Evolutionary conservation across 352 stramenopile genomes (phyloP), one percentile per base, ranked within the genome.

Genomic region (Phytophthora ohioensis): DNA sequence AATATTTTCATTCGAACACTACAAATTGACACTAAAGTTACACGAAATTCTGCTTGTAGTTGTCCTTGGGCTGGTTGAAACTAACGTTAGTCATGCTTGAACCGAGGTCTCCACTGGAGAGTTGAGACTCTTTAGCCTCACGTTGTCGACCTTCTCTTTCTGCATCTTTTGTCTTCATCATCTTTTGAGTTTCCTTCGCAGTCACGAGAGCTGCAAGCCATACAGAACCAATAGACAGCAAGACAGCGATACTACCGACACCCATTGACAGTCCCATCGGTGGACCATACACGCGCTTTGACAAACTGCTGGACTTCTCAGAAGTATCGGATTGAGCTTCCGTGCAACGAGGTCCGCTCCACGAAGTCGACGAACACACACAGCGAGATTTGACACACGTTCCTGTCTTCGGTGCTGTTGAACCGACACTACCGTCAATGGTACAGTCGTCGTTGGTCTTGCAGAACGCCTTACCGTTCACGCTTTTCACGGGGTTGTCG

Each of bases 11-110:
- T 34, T 21, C 21, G 1, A 27, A 27, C 21, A 27, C 21, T 27
- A 27, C n/a, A 27, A 5, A 30, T 43, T 30, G 32, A 11, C 31
- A 45, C 53, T 46, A 46, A 46, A 46, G 21, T 54, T 74, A 85
- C 13, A 89, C 81, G 36, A 89, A 85, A 35, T 85, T 87, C 41
- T 84, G 73, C 59, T 75, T 76, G 79, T 89, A 89, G 43, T 84
- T 80, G 57, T 74, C 72, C 47, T 82, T 77, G 32, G 68, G 74
- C 8, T 75, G 65, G 4, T 10, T 36, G 31, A 54, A 55, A 21
- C 63, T 74, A 27, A 27, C 21, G 21, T 27, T 27, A 8, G 48
- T 55, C 11, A 38, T 39, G 31, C 58, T 57, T 10, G 42, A 55
- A 11, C 52, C 32, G 30, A 64, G 15, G 32, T 74, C 54, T 3